Evolutionary conservation across 805 yeast species (phyloP).

Genomic region (Cyberlindnera japonica): DNA sequence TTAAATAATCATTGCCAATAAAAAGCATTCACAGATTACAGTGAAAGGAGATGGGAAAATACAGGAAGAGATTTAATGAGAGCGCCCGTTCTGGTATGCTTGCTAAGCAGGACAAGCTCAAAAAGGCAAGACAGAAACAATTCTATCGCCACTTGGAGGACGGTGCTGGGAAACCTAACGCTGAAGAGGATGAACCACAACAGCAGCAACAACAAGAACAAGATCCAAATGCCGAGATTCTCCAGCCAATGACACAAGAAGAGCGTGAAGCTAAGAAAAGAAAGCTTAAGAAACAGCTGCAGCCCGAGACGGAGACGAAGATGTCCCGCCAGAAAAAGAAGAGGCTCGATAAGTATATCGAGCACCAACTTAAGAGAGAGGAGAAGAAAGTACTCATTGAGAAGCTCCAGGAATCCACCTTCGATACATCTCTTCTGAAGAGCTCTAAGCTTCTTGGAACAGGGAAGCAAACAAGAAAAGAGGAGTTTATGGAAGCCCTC

Average conservation of each 20-base stretch:
- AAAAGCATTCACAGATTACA: neutral
- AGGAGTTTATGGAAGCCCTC: slow-evolving; percentile 71
- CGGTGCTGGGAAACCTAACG: slow-evolving; percentile 19
- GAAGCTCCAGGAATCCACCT: slow-evolving; percentile 56
- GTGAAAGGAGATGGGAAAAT: slow-evolving; percentile 61
- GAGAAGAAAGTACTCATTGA: slow-evolving; percentile 76
- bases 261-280: slow-evolving; percentile 66
- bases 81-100: slow-evolving; percentile 84
- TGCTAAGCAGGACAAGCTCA: slow-evolving; percentile 69
- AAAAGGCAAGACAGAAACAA: slow-evolving; percentile 65
- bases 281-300: slow-evolving; percentile 53
- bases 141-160: slow-evolving; percentile 49
- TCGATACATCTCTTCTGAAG: slow-evolving; percentile 67
- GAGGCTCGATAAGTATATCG: slow-evolving; percentile 87
- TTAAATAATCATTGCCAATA: neutral
- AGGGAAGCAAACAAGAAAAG: slow-evolving; percentile 63
- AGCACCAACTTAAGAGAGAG: slow-evolving; percentile 83
- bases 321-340: slow-evolving; percentile 67
- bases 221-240: slow-evolving; percentile 58
- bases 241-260: slow-evolving; percentile 58
- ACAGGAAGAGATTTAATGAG: slow-evolving; percentile 76
- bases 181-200: slow-evolving; percentile 11
- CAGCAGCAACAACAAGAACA: slow-evolving; percentile 17
- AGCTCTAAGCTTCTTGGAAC: slow-evolving; percentile 78
- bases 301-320: slow-evolving; percentile 62